phyloP scores from a whole-genome alignment of 306 rosid genomes.

The Citrullus mucosospermus region DNA sequence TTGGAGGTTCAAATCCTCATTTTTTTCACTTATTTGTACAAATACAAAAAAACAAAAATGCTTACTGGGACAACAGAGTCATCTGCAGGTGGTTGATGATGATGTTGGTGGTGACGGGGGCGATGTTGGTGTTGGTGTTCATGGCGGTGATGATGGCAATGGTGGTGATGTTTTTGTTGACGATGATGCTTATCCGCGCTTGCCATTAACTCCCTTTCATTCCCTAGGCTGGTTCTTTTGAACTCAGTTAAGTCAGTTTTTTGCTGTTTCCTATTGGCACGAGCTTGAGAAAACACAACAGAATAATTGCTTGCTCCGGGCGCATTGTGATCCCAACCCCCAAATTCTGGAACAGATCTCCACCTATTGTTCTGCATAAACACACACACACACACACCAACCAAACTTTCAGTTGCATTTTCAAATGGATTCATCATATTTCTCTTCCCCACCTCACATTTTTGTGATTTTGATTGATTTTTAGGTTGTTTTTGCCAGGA shows the following conservation, averaged over 20 bases:
- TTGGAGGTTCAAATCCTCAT: too few relatives aligned
- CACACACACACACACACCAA: not conserved
- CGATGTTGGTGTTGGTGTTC: not conserved
- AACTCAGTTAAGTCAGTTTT: conserved; percentile 36
- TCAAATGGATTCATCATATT: not conserved
- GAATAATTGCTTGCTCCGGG: conserved; percentile 50
- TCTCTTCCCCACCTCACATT: not conserved
- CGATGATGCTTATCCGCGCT: not conserved
- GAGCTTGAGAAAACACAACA: conserved; percentile 54
- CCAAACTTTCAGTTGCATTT: not conserved
- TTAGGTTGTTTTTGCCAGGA: not conserved
- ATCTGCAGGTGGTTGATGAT: not conserved
- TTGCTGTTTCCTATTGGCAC: conserved; percentile 46
- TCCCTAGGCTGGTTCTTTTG: conserved; percentile 34
- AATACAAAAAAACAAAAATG: not conserved
- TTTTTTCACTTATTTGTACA: too few relatives aligned
- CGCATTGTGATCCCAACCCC: conserved; percentile 61
- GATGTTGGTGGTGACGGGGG: not conserved
- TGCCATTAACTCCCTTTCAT: conserved; percentile 18
- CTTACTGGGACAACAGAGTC: not conserved
- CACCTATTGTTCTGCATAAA: conserved; percentile 31
- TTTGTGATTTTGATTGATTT: not conserved
- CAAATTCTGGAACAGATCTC: conserved; percentile 79
- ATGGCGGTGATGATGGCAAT: conserved; percentile 10
- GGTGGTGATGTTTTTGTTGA: conserved; percentile 8